Percentiles rank a stretch among this genome's conserved stretches.
Evolutionary conservation across 2,329 filamentous ascomycete species (phyloP).

Genomic region (Paraphaeosphaeria minitans): DNA sequence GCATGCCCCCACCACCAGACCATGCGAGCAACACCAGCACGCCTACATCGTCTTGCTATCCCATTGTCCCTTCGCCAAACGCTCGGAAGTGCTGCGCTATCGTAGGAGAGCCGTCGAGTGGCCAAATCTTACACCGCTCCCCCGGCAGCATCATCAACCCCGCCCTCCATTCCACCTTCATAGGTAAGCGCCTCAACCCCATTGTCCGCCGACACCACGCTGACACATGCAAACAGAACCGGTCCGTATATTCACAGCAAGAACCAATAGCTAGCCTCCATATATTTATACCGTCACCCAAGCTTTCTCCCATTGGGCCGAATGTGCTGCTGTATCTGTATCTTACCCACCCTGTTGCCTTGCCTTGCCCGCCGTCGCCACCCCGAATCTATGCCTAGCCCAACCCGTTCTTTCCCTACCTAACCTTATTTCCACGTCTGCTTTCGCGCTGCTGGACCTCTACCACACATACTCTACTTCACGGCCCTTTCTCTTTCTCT

Average conservation of each 20-base stretch:
- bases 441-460: not conserved
- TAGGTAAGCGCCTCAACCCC: not conserved
- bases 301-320: not conserved
- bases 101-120: not conserved
- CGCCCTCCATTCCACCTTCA: not conserved
- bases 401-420: not conserved
- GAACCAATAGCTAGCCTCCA: not conserved
- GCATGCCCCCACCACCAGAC: not conserved
- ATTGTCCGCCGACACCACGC: not conserved
- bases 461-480: not conserved
- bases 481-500: no score
- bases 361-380: not conserved
- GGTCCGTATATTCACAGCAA: not conserved
- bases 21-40: not conserved
- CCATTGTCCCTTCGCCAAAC: not conserved
- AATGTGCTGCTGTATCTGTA: not conserved
- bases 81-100: not conserved
- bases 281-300: not conserved
- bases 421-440: not conserved
- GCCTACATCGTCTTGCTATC: not conserved
- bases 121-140: not conserved
- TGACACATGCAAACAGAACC: slow-evolving; percentile 1
- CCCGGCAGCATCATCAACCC: no score
- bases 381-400: not conserved
- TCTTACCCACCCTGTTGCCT: not conserved